Evolutionary conservation across 2,329 filamentous ascomycete species (phyloP).

Genomic region (Aspergillus persii): DNA sequence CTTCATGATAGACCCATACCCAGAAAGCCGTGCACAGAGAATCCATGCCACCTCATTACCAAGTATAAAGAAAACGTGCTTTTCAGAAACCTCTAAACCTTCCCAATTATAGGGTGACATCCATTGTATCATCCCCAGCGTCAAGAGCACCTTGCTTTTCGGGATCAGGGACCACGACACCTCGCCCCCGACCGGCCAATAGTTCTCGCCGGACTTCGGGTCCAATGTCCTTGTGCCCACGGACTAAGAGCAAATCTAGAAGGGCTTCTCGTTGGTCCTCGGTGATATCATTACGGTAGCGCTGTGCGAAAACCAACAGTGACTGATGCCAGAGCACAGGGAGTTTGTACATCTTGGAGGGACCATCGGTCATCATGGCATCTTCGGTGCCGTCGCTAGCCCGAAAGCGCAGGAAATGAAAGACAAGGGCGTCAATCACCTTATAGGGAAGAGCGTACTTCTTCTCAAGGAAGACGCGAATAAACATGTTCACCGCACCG

Average conservation of each 20-base stretch:
- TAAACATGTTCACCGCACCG: slow-evolving; percentile 91
- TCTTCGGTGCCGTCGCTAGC: slow-evolving; percentile 60
- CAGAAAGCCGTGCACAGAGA: background rate
- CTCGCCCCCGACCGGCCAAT: slow-evolving; percentile 81
- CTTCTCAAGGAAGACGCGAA: slow-evolving; percentile 90
- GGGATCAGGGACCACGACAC: slow-evolving; percentile 55
- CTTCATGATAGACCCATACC: background rate
- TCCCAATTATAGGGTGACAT: slow-evolving; percentile 53
- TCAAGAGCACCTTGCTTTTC: slow-evolving; percentile 59
- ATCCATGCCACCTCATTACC: background rate
- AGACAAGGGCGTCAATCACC: slow-evolving; percentile 90
- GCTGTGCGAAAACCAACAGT: slow-evolving; percentile 84
- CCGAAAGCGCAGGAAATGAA: slow-evolving; percentile 91
- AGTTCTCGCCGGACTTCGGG: slow-evolving; percentile 88
- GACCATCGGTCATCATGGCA: slow-evolving; percentile 45
- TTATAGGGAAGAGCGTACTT: slow-evolving; percentile 95
- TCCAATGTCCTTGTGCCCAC: slow-evolving; percentile 84
- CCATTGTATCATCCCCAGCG: slow-evolving; percentile 88
- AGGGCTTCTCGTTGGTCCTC: slow-evolving; percentile 91
- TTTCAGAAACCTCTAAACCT: background rate
- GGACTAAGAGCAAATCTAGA: slow-evolving; percentile 77
- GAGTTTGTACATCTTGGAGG: slow-evolving; percentile 58
- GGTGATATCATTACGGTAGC: slow-evolving; percentile 93
- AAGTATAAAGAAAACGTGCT: background rate
- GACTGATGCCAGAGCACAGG: slow-evolving; percentile 97